These are phyloP conservation scores for Exophiala alcalophila DNA, from an alignment of 2,329 filamentous ascomycete genomes.

Conservation along the genomic window DNA sequence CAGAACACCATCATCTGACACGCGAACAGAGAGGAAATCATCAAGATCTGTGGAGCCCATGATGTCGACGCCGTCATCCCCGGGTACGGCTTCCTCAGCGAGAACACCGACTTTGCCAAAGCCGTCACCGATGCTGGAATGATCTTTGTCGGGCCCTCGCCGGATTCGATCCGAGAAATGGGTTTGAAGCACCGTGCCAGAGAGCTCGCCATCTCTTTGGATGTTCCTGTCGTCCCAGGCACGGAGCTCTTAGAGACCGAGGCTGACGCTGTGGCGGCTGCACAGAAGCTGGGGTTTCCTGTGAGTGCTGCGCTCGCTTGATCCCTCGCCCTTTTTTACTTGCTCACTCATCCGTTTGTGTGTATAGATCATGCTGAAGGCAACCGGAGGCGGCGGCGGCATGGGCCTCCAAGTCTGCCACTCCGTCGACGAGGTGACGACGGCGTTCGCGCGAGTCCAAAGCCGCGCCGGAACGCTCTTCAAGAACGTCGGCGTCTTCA, in stretches of 20 bases:
- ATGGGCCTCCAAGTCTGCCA: constrained; percentile 79
- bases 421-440: constrained; percentile 63
- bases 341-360: no score
- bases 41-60: constrained; percentile 43
- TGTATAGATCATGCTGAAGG: constrained; percentile 76
- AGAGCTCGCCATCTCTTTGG: constrained; percentile 50
- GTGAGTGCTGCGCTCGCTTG: no score
- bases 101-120: constrained; percentile 60
- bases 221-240: constrained; percentile 55
- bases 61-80: constrained; percentile 61
- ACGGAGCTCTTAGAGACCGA: constrained; percentile 47
- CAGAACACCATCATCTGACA: no score
- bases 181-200: constrained; percentile 59
- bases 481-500: constrained; percentile 77
- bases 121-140: constrained; percentile 54
- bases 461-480: constrained; percentile 75
- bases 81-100: constrained; percentile 65
- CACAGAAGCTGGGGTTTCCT: constrained; percentile 48
- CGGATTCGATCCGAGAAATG: constrained; percentile 53
- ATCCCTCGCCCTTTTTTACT: no score
- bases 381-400: constrained; percentile 73
- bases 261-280: constrained; percentile 45
- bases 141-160: constrained; percentile 57
- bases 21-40: constrained; percentile 3
- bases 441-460: constrained; percentile 67